Evolutionary conservation across 176 grass and related monocot genomes (phyloP).

Genomic region (Melocanna baccifera): DNA sequence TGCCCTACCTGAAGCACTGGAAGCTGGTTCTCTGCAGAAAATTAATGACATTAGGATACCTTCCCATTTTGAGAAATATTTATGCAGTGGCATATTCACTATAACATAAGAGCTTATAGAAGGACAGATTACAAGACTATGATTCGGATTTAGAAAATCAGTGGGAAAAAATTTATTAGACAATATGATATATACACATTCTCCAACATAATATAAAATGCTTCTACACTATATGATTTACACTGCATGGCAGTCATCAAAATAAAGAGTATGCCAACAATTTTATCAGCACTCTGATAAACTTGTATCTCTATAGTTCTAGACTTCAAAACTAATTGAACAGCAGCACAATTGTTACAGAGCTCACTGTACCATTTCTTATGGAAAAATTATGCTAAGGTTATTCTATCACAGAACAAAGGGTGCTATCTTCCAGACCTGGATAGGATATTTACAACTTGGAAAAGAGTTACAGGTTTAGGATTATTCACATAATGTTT

Average conservation of each 20-base stretch:
- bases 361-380: background rate
- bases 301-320: background rate
- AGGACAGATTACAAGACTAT: background rate
- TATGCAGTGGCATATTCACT: background rate
- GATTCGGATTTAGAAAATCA: background rate
- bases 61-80: background rate
- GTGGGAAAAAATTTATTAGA: background rate
- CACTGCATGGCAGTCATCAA: background rate
- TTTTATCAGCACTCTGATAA: background rate
- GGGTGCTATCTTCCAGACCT: background rate
- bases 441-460: background rate
- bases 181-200: background rate
- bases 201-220: background rate
- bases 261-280: background rate
- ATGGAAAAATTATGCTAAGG: background rate
- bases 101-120: background rate
- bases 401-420: background rate
- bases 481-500: background rate
- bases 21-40: constrained; percentile 74
- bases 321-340: constrained; percentile 5
- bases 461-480: background rate
- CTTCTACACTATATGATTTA: background rate
- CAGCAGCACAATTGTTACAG: background rate
- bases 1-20: constrained; percentile 83
- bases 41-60: constrained; percentile 38